These are phyloP conservation scores for Pseudogymnoascus sp. DNA, from an alignment of 2,329 filamentous ascomycete species.

Conservation along the genomic window DNA sequence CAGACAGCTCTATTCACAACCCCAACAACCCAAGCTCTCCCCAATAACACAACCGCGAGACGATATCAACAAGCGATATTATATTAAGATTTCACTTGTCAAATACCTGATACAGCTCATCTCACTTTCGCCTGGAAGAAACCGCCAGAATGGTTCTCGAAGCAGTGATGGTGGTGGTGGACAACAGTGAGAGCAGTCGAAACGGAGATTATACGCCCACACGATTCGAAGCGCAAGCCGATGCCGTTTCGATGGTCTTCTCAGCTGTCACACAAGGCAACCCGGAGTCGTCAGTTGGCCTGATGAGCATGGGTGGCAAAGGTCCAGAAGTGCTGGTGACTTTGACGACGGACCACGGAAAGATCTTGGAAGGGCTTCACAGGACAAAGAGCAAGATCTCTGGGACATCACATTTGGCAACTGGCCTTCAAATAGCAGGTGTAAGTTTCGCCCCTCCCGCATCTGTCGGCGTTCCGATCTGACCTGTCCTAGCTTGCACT, in stretches of 20 bases:
- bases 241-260: slow-evolving; percentile 92
- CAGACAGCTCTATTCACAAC: slow-evolving; percentile 12
- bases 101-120: not conserved
- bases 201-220: slow-evolving; percentile 92
- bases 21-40: slow-evolving; percentile 9
- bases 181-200: slow-evolving; percentile 97
- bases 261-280: slow-evolving; percentile 92
- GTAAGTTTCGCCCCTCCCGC: slow-evolving; percentile 47
- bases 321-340: slow-evolving; percentile 97
- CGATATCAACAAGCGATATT: not conserved
- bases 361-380: slow-evolving; percentile 86
- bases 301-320: slow-evolving; percentile 98
- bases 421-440: slow-evolving; percentile 88
- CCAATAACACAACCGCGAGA: slow-evolving; percentile 1
- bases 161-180: slow-evolving; percentile 98
- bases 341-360: slow-evolving; percentile 90
- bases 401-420: slow-evolving; percentile 80
- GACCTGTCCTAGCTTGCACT: slow-evolving; percentile 65
- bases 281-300: slow-evolving; percentile 90
- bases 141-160: slow-evolving; percentile 85
- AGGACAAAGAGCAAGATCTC: slow-evolving; percentile 86
- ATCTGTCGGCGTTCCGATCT: slow-evolving; percentile 16
- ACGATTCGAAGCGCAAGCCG: slow-evolving; percentile 91
- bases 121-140: not conserved
- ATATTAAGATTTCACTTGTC: not conserved